Conservation (phyloP, 2,329 filamentous ascomycete genomes). For the Chrysosporium keratinophilum region DNA sequence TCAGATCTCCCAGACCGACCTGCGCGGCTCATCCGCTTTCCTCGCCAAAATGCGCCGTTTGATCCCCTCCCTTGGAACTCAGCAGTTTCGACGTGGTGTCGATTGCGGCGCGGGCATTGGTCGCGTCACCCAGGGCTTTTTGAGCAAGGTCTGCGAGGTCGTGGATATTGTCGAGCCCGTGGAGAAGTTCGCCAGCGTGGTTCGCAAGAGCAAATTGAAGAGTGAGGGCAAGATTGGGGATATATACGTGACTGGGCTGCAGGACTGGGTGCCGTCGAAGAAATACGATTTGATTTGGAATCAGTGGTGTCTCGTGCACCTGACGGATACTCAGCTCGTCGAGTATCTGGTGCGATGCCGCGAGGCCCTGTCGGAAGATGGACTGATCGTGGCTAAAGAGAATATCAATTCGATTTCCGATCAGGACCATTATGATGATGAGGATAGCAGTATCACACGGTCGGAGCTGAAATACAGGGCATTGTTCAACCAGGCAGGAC, state of each 20-base stretch:
- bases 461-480: slow-evolving; percentile 59
- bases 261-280: slow-evolving; percentile 52
- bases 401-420: slow-evolving; percentile 52
- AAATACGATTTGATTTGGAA: slow-evolving; percentile 76
- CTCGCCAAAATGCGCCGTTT: slow-evolving; percentile 51
- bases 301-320: slow-evolving; percentile 81
- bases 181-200: slow-evolving; percentile 60
- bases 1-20: slow-evolving; percentile 57
- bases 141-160: slow-evolving; percentile 56
- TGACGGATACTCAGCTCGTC: slow-evolving; percentile 63
- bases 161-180: slow-evolving; percentile 84
- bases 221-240: slow-evolving; percentile 45
- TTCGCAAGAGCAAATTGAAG: slow-evolving; percentile 36
- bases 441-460: slow-evolving; percentile 69
- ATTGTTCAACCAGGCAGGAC: slow-evolving; percentile 59
- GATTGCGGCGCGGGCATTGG: slow-evolving; percentile 66
- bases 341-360: slow-evolving; percentile 56
- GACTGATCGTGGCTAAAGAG: slow-evolving; percentile 64
- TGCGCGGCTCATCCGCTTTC: slow-evolving; percentile 60
- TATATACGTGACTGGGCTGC: slow-evolving; percentile 62
- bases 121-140: slow-evolving; percentile 65
- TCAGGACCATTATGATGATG: slow-evolving; percentile 61
- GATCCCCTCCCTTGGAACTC: slow-evolving; percentile 12
- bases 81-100: slow-evolving; percentile 33
- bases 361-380: slow-evolving; percentile 34